Percentiles rank a stretch among this genome's conserved stretches.
Conservation (phyloP, 2,329 filamentous ascomycete species). For the Colletotrichum camelliae region DNA sequence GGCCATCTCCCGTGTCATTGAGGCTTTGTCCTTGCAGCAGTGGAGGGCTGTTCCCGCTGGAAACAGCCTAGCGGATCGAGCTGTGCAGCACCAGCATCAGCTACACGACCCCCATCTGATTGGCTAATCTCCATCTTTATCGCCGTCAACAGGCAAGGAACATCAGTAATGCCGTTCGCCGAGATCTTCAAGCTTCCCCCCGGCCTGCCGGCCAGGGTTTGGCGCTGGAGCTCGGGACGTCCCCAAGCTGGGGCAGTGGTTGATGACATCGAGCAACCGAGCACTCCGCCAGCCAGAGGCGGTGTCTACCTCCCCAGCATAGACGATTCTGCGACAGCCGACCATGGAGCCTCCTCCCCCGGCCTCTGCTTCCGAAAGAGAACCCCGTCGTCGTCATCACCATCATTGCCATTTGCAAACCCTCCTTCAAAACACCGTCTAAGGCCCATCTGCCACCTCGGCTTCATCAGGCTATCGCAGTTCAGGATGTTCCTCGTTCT, state of each 20-base stretch:
- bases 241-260: slow-evolving; percentile 5
- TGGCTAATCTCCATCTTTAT: neutral
- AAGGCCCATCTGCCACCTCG: slow-evolving; percentile 5
- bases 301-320: slow-evolving; percentile 19
- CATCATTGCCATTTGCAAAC: neutral
- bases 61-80: slow-evolving; percentile 1
- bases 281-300: slow-evolving; percentile 18
- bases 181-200: slow-evolving; percentile 9
- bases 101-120: neutral
- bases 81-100: neutral
- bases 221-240: slow-evolving; percentile 21
- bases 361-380: slow-evolving; percentile 12
- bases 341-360: slow-evolving; percentile 18
- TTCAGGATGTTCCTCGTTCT: slow-evolving; percentile 43
- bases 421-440: neutral
- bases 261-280: slow-evolving; percentile 23
- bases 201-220: slow-evolving; percentile 9
- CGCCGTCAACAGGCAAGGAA: neutral
- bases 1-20: neutral
- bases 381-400: neutral
- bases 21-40: slow-evolving; percentile 1
- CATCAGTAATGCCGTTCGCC: slow-evolving; percentile 11
- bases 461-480: slow-evolving; percentile 13
- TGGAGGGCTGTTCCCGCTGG: neutral
- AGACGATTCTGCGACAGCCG: slow-evolving; percentile 19